These are phyloP conservation scores for Hippophae gyantsensis DNA, from an alignment of 306 rosid genomes.

Conservation along the genomic window DNA sequence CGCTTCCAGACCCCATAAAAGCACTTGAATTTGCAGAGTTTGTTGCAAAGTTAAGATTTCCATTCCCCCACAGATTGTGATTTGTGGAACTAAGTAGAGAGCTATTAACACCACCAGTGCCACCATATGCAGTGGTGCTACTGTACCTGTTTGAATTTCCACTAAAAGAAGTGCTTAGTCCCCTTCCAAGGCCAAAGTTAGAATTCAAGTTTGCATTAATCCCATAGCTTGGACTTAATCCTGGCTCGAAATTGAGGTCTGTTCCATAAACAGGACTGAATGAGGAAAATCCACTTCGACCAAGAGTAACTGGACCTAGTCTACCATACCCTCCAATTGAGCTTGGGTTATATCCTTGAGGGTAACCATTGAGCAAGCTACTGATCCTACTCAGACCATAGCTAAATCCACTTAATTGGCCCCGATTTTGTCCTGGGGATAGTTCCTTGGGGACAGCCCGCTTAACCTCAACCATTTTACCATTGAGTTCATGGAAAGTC, in stretches of 20 bases:
- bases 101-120: conserved; percentile 56
- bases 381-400: conserved; percentile 70
- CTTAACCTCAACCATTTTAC: conserved; percentile 99
- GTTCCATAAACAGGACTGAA: conserved; percentile 81
- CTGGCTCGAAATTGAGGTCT: conserved; percentile 72
- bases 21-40: conserved; percentile 58
- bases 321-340: conserved; percentile 76
- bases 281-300: conserved; percentile 73
- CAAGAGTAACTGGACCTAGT: conserved; percentile 76
- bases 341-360: conserved; percentile 72
- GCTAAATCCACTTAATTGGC: conserved; percentile 70
- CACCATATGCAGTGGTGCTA: conserved; percentile 48
- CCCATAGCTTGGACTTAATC: conserved; percentile 68
- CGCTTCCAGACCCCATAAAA: conserved; percentile 54
- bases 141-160: conserved; percentile 65
- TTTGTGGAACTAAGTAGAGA: conserved; percentile 73
- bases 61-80: conserved; percentile 84
- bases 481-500: conserved; percentile 91
- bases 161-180: conserved; percentile 61
- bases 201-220: conserved; percentile 59
- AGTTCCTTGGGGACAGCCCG: conserved; percentile 97
- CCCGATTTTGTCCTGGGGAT: conserved; percentile 84
- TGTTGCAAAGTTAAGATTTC: conserved; percentile 62
- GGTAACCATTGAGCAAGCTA: conserved; percentile 74
- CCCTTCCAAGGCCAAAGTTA: conserved; percentile 72